Evolutionary conservation across 2,329 filamentous ascomycete genomes (phyloP).

Genomic region (Sphaerulina musiva): DNA sequence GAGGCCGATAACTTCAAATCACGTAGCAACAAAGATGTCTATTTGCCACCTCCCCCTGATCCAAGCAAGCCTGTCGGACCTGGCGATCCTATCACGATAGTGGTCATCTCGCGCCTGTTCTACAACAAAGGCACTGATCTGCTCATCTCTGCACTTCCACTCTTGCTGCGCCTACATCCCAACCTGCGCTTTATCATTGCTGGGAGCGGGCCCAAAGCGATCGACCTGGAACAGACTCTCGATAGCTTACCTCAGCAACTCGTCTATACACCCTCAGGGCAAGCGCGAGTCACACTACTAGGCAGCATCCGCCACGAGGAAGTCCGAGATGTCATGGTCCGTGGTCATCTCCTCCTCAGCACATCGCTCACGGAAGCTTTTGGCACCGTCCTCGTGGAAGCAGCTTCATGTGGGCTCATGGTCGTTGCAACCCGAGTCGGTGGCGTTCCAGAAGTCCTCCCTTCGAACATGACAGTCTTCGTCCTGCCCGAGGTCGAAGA

Average conservation of each 20-base stretch:
- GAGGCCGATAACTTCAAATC: slow-evolving; percentile 23
- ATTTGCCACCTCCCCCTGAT: slow-evolving; percentile 43
- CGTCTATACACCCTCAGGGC: slow-evolving; percentile 47
- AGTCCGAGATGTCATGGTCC: slow-evolving; percentile 94
- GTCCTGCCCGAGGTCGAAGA: slow-evolving; percentile 96
- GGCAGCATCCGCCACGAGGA: slow-evolving; percentile 92
- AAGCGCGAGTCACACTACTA: slow-evolving; percentile 87
- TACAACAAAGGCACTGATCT: slow-evolving; percentile 98
- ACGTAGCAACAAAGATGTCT: slow-evolving; percentile 23
- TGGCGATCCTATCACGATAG: slow-evolving; percentile 84
- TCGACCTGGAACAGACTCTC: slow-evolving; percentile 96
- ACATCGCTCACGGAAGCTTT: slow-evolving; percentile 95
- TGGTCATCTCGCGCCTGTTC: slow-evolving; percentile 93
- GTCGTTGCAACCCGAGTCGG: slow-evolving; percentile 95
- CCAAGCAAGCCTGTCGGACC: slow-evolving; percentile 67
- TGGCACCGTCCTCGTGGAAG: slow-evolving; percentile 95
- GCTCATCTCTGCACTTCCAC: slow-evolving; percentile 89
- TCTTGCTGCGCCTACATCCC: slow-evolving; percentile 79
- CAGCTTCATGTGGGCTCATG: slow-evolving; percentile 89
- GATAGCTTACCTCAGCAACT: slow-evolving; percentile 50
- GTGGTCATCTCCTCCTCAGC: slow-evolving; percentile 92
- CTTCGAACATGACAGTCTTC: slow-evolving; percentile 94
- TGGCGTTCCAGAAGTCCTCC: slow-evolving; percentile 92
- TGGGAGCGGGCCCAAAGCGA: slow-evolving; percentile 90
- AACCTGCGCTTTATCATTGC: slow-evolving; percentile 97